Evolutionary conservation across 2,329 filamentous ascomycete species (phyloP).

Genomic region (Botrytis sinoallii): DNA sequence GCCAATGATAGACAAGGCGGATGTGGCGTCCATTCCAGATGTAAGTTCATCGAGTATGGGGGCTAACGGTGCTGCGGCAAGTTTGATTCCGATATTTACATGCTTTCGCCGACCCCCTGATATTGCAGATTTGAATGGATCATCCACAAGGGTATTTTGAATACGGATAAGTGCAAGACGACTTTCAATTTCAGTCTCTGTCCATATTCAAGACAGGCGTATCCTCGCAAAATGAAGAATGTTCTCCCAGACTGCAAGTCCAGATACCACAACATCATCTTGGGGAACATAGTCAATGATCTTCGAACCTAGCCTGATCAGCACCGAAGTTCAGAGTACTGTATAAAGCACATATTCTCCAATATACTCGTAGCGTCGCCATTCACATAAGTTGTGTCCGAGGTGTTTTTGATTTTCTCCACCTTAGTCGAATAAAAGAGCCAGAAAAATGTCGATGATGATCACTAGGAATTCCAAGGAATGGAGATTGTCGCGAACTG

Average conservation of each 20-base stretch:
- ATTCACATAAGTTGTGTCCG: background rate
- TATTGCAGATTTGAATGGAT: background rate
- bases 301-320: background rate
- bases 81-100: constrained; percentile 5
- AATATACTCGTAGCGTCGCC: background rate
- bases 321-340: background rate
- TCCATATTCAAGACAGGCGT: background rate
- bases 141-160: background rate
- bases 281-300: background rate
- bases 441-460: background rate
- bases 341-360: background rate
- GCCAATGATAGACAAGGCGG: background rate
- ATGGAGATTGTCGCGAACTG: background rate
- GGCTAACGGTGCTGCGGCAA: background rate
- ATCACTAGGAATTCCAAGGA: background rate
- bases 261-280: background rate
- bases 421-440: background rate
- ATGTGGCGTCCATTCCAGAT: background rate
- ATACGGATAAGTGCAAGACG: background rate
- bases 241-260: background rate
- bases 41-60: background rate
- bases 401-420: background rate
- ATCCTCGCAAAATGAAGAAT: constrained; percentile 9
- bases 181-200: background rate
- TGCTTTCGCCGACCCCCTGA: background rate